These are phyloP conservation scores for Plasmodium vinckei DNA, from an alignment of 169 alveolate species.

Conservation along the genomic window DNA sequence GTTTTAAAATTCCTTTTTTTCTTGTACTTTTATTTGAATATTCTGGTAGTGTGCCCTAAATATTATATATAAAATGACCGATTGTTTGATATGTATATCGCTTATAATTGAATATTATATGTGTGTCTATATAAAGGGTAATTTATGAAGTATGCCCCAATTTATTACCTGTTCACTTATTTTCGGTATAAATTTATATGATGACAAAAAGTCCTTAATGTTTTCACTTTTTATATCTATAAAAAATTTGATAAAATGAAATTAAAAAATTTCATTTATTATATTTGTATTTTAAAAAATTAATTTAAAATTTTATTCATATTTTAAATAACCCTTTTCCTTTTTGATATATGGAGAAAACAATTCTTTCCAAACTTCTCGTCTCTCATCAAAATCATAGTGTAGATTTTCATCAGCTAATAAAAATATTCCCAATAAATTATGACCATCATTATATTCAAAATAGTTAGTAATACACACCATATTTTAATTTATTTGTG, in stretches of 20 bases:
- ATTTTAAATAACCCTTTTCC: constrained; percentile 40
- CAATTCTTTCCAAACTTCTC: constrained; percentile 63
- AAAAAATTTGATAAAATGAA: background rate
- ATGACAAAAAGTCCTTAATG: constrained; percentile 67
- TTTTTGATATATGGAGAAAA: constrained; percentile 56
- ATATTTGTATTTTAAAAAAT: background rate
- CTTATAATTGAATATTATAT: no score
- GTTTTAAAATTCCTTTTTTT: constrained; percentile 56
- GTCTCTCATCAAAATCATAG: constrained; percentile 52
- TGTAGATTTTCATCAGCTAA: constrained; percentile 58
- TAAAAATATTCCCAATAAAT: no score
- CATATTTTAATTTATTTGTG: no score
- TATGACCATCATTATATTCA: no score
- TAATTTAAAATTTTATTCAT: background rate
- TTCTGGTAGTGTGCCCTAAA: constrained; percentile 21
- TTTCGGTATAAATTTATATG: constrained; percentile 52
- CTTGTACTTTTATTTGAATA: constrained; percentile 38
- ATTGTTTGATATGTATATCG: no score
- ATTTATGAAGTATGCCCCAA: background rate
- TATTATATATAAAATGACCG: background rate
- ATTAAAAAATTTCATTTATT: background rate
- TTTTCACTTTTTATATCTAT: constrained; percentile 56
- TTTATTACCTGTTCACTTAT: constrained; percentile 40
- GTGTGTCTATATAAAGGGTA: no score
- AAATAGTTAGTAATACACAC: no score